Base-by-base conservation (phyloP, 257 asterid species). In the Prunella vulgaris region DNA sequence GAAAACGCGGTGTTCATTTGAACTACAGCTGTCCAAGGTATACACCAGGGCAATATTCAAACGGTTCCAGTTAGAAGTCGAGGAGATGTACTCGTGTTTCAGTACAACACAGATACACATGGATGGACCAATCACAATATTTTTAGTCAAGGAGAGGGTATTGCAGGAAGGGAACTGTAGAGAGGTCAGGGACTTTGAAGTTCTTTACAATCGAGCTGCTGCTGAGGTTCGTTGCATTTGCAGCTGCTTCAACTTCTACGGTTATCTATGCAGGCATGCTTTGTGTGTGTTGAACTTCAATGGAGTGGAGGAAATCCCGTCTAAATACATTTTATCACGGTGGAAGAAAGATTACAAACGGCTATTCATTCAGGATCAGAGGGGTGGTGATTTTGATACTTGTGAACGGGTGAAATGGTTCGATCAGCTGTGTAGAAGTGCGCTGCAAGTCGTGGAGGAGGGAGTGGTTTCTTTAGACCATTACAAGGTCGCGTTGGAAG, bases 41-140 rank as follows among this genome's bases (percentile, higher is more conserved):
- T 90, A 88, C 18, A 86, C 93, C 12, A 64, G 84, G 70, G 84
- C 75, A 46, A 82, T 90, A 48, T 90, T 90, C 63, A 86, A 71
- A 48, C 81, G 68, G 80, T 85, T 87, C 69, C 97, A 88, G 74
- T 62, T 83, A 56, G 96, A 90, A 77, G 95, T 86, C 49, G 96
- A 88, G 82, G 96, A 85, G 78, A 90, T 88, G 96, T 85, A 88
- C 77, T 88, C 96, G 21, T 90, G 97, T 71, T 88, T 86, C 80
- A 80, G 95, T 37, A 86, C 97, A 12, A 84, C 86, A 32, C 92
- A 82, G 77, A 64, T 90, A 38, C 93, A 90, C 61, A 24, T 53
- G 2, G 92, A 90, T 40, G 96, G 96, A 57, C 78, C 87, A 12
- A 51, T 80, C 52, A 32, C 81, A 3, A 82, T 87, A 61, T 90